Evolutionary conservation across 2,329 filamentous ascomycete species (phyloP).

Genomic region (Diaporthe sp.): DNA sequence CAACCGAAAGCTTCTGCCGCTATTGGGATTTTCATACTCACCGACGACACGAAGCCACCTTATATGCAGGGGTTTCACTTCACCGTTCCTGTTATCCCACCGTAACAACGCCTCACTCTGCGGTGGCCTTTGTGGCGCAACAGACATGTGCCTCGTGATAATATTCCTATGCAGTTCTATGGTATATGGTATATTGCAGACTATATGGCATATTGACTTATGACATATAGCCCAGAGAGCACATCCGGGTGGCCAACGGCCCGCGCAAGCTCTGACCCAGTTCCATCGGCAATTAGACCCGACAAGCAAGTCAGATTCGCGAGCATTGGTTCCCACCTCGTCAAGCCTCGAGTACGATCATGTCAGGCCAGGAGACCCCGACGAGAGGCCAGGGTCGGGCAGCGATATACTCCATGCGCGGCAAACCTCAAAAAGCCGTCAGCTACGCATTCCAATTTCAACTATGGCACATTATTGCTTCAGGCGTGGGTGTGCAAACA

Average conservation of each 20-base stretch:
- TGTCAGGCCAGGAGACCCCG: slow-evolving; percentile 15
- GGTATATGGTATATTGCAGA: background rate
- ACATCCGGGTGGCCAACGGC: background rate
- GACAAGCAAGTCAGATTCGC: slow-evolving; percentile 4
- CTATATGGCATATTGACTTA: background rate
- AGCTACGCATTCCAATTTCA: background rate
- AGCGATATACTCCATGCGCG: background rate
- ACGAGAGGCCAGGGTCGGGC: background rate
- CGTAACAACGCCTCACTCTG: slow-evolving; percentile 12
- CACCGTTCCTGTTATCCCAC: background rate
- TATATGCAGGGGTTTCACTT: slow-evolving; percentile 11
- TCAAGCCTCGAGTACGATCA: background rate
- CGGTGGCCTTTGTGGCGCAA: background rate
- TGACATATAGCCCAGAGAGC: background rate
- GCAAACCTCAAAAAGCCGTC: background rate
- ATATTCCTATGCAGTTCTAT: background rate
- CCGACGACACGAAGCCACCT: slow-evolving; percentile 4
- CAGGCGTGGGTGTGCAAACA: background rate
- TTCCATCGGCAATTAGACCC: slow-evolving; percentile 7
- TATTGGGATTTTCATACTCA: slow-evolving; percentile 17
- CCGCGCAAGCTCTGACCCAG: slow-evolving; percentile 8
- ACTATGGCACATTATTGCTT: slow-evolving; percentile 1
- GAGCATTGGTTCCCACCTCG: slow-evolving; percentile 20
- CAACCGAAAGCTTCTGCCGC: slow-evolving; percentile 20
- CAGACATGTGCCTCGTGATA: background rate